Evolutionary conservation across 805 yeast genomes (phyloP), one percentile per base, ranked within the genome.

Genomic region (Helenozyma baotianmanensis): DNA sequence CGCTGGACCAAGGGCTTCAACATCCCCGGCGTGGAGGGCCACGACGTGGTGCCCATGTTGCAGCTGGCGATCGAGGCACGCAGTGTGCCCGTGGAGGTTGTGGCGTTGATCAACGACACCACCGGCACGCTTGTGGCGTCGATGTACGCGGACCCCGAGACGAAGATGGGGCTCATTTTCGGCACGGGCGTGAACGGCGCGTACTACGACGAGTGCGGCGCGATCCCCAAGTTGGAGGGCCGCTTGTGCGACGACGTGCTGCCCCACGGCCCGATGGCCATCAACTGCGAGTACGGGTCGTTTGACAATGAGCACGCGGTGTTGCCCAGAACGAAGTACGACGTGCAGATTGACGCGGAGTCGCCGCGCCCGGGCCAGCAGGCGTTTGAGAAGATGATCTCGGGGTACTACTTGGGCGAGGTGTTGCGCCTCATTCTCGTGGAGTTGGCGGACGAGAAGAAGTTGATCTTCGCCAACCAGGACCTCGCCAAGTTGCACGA

Each of bases 141-240:
- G 30, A 78, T 82, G 72, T 90, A 90, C 68, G 76, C 94, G 32
- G 95, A 90, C 57, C 77, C 90, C 23, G 78, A 77, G 50, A 80
- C 96, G 45, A 80, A 81, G 63, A 84, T 89, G 90, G 98, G 98
- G 39, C 76, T 87, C 55, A 90, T 90, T 51, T 90, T 88, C 58
- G 98, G 97, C 57, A 90, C 97, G 30, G 97, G 97, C 48, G 86
- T 90, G 65, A 90, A 90, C 60, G 97, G 97, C 60, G 96, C 96
- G 35, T 90, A 89, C 70, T 89, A 80, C 64, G 97, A 90, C 51
- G 63, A 63, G 30, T 80, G 78, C 33, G 60, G 68, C 32, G 76
- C 76, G 50, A 77, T 90, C 50, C 90, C 89, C 43, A 90, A 90
- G 69, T 72, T 90, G 48, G 78, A 77, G 50, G 95, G 92, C 39